A percentile compares a stretch with the other conserved stretches of the same genome.
phyloP scores from a whole-genome alignment of 2,329 filamentous ascomycete species.

The Geosmithia putterillii region DNA sequence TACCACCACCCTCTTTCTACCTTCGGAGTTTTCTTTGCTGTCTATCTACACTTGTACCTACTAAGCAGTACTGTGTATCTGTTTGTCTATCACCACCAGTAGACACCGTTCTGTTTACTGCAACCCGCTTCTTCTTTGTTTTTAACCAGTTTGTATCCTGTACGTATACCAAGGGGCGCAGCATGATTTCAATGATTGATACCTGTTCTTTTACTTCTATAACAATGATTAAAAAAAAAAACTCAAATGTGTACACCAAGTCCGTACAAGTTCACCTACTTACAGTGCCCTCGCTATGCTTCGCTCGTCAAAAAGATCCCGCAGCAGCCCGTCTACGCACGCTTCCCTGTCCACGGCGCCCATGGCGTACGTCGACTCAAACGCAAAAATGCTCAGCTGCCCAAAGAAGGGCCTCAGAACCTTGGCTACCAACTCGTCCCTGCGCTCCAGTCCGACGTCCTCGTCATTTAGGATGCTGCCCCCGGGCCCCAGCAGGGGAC shows the following conservation, averaged over 20 bases:
- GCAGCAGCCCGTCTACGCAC: constrained; percentile 52
- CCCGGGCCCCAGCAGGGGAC: constrained; percentile 37
- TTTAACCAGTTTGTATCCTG: no score
- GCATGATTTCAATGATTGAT: background rate
- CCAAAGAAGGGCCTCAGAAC: constrained; percentile 81
- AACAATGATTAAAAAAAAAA: no score
- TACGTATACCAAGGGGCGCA: no score
- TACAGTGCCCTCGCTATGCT: constrained; percentile 51
- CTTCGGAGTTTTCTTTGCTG: no score
- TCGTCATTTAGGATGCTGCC: constrained; percentile 36
- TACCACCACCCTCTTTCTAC: no score
- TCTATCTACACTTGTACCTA: no score
- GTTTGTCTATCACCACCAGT: no score
- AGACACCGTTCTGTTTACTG: no score
- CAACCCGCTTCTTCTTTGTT: no score
- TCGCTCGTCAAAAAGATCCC: constrained; percentile 69
- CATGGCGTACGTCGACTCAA: constrained; percentile 88
- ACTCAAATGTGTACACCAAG: no score
- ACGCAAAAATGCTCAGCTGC: constrained; percentile 83
- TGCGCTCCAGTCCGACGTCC: constrained; percentile 43
- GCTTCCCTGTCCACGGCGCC: constrained; percentile 51
- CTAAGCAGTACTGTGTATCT: no score
- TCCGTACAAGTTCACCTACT: background rate
- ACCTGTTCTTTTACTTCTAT: background rate
- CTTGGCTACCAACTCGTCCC: constrained; percentile 60